These are phyloP conservation scores for Lagenidium giganteum DNA, from an alignment of 352 stramenopile species.

Conservation along the genomic window DNA sequence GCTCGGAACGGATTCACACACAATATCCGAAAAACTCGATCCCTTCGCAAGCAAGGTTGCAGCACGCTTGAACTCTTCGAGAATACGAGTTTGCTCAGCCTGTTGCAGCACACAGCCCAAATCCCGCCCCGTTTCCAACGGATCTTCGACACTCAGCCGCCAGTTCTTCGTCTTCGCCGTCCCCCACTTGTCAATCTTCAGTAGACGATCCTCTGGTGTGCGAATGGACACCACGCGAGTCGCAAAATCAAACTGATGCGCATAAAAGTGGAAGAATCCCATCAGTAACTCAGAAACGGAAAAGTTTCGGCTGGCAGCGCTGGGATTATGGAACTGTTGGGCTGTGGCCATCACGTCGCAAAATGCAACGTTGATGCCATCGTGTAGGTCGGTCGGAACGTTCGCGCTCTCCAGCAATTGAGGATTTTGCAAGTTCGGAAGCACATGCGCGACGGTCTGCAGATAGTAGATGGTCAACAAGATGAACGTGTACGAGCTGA, in stretches of 20 bases:
- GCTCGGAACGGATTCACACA: slow-evolving; percentile 20
- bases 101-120: slow-evolving; percentile 75
- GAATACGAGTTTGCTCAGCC: slow-evolving; percentile 54
- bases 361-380: slow-evolving; percentile 72
- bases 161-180: slow-evolving; percentile 52
- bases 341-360: slow-evolving; percentile 40
- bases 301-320: background rate
- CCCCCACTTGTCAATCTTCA: slow-evolving; percentile 44
- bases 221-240: slow-evolving; percentile 92
- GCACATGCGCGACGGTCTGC: slow-evolving; percentile 69
- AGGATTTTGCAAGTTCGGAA: slow-evolving; percentile 94
- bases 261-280: slow-evolving; percentile 97
- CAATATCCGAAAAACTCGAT: slow-evolving; percentile 40
- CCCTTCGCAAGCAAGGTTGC: slow-evolving; percentile 34
- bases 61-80: slow-evolving; percentile 58
- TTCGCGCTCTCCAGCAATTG: slow-evolving; percentile 33
- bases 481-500: slow-evolving; percentile 99
- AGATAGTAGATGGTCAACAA: slow-evolving; percentile 97
- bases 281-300: slow-evolving; percentile 83
- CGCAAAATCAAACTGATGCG: slow-evolving; percentile 95
- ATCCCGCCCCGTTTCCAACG: slow-evolving; percentile 72
- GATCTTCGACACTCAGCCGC: slow-evolving; percentile 85
- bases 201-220: slow-evolving; percentile 21
- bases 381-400: slow-evolving; percentile 27
- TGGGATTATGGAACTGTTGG: slow-evolving; percentile 25